Percentiles rank a stretch among this genome's conserved stretches.
Evolutionary conservation across 148 eudicot species (phyloP).

Genomic region (Silene uniflora): DNA sequence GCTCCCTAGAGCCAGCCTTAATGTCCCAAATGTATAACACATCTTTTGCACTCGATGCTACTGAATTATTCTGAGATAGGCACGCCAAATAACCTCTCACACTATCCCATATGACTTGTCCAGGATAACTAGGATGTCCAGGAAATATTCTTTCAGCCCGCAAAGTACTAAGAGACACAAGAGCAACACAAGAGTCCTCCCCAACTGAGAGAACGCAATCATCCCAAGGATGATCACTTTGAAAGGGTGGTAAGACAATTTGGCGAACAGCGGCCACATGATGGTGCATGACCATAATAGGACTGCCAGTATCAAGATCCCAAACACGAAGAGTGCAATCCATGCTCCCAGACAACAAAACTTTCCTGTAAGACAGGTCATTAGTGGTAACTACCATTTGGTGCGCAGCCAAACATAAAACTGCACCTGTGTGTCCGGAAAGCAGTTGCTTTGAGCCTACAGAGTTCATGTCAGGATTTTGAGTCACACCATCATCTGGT

Average conservation of each 20-base stretch:
- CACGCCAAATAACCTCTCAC: constrained; percentile 82
- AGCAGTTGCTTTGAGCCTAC: constrained; percentile 47
- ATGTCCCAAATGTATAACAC: constrained; percentile 89
- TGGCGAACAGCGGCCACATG: constrained; percentile 93
- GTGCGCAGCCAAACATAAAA: constrained; percentile 89
- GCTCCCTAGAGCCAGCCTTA: constrained; percentile 90
- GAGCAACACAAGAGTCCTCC: constrained; percentile 77
- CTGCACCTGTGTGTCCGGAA: constrained; percentile 72
- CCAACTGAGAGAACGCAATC: constrained; percentile 92
- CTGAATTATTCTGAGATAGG: constrained; percentile 54
- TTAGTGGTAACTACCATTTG: constrained; percentile 39
- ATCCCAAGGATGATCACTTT: constrained; percentile 74
- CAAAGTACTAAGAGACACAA: constrained; percentile 81
- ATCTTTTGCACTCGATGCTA: constrained; percentile 56
- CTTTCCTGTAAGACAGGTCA: constrained; percentile 36
- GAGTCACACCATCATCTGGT: constrained; percentile 25
- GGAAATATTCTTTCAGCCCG: constrained; percentile 95
- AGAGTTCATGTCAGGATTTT: constrained; percentile 31
- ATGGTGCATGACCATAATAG: constrained; percentile 76
- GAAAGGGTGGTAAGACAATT: constrained; percentile 68
- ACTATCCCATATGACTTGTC: constrained; percentile 88
- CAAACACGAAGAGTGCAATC: constrained; percentile 89
- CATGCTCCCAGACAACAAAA: constrained; percentile 81
- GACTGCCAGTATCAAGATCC: constrained; percentile 74
- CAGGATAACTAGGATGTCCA: constrained; percentile 73